Evolutionary conservation across 257 asterid genomes (phyloP).

Genomic region (Capsicum pubescens): DNA sequence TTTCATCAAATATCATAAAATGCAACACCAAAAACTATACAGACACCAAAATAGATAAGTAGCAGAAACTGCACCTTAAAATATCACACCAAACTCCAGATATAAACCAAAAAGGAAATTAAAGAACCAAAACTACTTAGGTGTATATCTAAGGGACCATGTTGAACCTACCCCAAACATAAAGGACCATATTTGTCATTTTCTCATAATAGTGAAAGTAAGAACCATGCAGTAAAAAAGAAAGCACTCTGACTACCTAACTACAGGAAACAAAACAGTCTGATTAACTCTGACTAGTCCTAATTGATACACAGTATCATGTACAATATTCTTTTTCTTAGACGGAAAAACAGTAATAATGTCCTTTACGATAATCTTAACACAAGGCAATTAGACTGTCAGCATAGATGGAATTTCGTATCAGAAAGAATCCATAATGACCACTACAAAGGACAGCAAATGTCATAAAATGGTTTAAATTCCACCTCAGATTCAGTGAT

Average conservation of each 20-base stretch:
- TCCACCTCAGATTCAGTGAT: constrained; percentile 94
- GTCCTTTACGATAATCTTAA: constrained; percentile 16
- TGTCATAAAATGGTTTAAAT: constrained; percentile 22
- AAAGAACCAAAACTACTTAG: not conserved
- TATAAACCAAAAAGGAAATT: not conserved
- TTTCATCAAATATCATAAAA: not conserved
- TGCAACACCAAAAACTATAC: not conserved
- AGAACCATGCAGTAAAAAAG: not conserved
- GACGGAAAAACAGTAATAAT: not conserved
- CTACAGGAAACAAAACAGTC: not conserved
- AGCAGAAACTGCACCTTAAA: not conserved
- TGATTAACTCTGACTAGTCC: not conserved
- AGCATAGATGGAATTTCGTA: constrained; percentile 16
- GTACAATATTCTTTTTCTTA: not conserved
- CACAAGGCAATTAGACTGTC: not conserved
- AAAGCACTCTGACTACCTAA: not conserved
- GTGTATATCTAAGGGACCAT: not conserved
- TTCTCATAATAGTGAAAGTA: not conserved
- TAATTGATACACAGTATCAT: constrained; percentile 6
- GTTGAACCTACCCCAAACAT: not conserved
- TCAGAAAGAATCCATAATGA: constrained; percentile 24
- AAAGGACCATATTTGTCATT: not conserved
- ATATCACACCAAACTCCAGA: not conserved
- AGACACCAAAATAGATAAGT: not conserved
- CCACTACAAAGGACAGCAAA: constrained; percentile 18